phyloP scores from a whole-genome alignment of 768 basidiomycete genomes.

The Tricholoma hemisulphureum region DNA sequence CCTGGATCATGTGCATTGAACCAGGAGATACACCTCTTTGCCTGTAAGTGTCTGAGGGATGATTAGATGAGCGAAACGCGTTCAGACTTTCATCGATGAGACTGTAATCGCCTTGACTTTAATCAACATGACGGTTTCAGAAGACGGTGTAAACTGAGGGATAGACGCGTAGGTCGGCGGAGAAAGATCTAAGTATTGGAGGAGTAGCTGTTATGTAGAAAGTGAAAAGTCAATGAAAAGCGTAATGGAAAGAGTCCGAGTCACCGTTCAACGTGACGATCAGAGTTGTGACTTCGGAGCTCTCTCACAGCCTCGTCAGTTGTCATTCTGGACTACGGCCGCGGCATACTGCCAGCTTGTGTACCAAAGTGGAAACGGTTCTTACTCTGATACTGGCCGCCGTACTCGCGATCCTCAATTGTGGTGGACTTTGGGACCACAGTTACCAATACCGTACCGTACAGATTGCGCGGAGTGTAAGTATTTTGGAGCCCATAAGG shows the following conservation, averaged over 20 bases:
- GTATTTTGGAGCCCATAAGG: not conserved
- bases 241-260: slow-evolving; percentile 30
- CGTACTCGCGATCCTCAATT: no score
- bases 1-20: not conserved
- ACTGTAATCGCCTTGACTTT: slow-evolving; percentile 73
- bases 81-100: slow-evolving; percentile 3
- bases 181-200: not conserved
- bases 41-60: slow-evolving; percentile 82
- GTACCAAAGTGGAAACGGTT: no score
- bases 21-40: slow-evolving; percentile 69
- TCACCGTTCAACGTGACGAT: not conserved
- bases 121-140: slow-evolving; percentile 60
- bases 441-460: no score
- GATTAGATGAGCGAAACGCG: slow-evolving; percentile 5
- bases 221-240: not conserved
- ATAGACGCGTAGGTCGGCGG: not conserved
- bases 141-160: not conserved
- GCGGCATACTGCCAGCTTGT: no score
- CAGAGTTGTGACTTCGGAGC: not conserved
- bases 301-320: no score
- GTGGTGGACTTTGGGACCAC: no score
- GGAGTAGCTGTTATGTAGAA: no score
- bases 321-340: no score
- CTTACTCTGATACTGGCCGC: no score
- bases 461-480: no score